Evolutionary conservation across 2,329 filamentous ascomycete genomes (phyloP).

Genomic region (Verticillium zaregamsianum): DNA sequence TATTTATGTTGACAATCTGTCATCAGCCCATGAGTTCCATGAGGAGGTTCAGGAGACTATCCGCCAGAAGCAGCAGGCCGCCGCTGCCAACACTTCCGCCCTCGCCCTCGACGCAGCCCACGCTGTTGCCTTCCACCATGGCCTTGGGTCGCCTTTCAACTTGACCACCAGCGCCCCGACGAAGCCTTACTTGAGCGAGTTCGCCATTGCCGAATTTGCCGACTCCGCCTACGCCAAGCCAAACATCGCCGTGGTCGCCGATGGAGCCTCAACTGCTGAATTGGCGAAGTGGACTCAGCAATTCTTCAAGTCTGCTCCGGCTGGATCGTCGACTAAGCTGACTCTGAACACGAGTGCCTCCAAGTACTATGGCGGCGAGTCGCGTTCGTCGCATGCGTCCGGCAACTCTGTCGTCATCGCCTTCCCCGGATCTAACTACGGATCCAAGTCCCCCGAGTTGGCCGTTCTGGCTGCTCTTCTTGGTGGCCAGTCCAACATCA

Average conservation of each 20-base stretch:
- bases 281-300: slow-evolving; percentile 87
- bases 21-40: slow-evolving; percentile 77
- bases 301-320: slow-evolving; percentile 76
- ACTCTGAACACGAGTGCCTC: slow-evolving; percentile 57
- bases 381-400: slow-evolving; percentile 72
- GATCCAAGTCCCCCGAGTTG: slow-evolving; percentile 83
- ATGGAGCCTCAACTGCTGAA: slow-evolving; percentile 72
- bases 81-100: slow-evolving; percentile 56
- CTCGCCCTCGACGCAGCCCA: slow-evolving; percentile 85
- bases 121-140: slow-evolving; percentile 84
- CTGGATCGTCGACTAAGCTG: slow-evolving; percentile 46
- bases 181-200: slow-evolving; percentile 75
- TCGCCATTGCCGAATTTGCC: slow-evolving; percentile 72
- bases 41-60: slow-evolving; percentile 82
- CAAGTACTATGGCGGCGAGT: slow-evolving; percentile 94
- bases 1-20: not conserved
- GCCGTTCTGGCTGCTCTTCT: slow-evolving; percentile 84
- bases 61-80: slow-evolving; percentile 61
- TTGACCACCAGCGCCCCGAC: slow-evolving; percentile 68
- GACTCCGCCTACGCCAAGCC: slow-evolving; percentile 77
- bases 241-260: slow-evolving; percentile 88
- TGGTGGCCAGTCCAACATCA: slow-evolving; percentile 85
- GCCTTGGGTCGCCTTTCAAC: slow-evolving; percentile 76
- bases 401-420: slow-evolving; percentile 85
- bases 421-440: slow-evolving; percentile 84